Percentiles rank a stretch among this genome's conserved stretches.
phyloP scores from a whole-genome alignment of 1,139 yeast genomes.

The Barnettozyma hawaiiensis region DNA sequence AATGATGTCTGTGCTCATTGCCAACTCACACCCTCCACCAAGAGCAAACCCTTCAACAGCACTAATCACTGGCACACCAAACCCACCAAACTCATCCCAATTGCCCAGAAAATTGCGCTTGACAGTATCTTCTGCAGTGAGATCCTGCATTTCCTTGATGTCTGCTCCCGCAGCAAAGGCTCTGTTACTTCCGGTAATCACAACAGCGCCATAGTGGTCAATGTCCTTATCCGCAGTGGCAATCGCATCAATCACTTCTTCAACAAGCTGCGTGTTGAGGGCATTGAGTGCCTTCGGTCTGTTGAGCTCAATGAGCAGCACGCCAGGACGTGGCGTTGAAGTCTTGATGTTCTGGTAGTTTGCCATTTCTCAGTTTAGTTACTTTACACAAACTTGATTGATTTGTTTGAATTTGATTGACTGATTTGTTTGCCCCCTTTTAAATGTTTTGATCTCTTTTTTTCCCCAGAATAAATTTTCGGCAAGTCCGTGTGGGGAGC shows the following conservation, averaged over 20 bases:
- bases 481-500: no score
- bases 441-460: no score
- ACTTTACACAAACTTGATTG: not conserved
- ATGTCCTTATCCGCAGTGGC: constrained; percentile 33
- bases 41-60: constrained; percentile 49
- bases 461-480: not conserved
- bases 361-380: not conserved
- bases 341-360: constrained; percentile 35
- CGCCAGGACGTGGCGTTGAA: constrained; percentile 37
- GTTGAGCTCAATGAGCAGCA: constrained; percentile 49
- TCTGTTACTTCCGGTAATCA: constrained; percentile 39
- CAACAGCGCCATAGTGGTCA: constrained; percentile 39
- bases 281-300: constrained; percentile 67
- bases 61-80: constrained; percentile 43
- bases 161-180: constrained; percentile 55
- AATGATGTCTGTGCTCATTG: constrained; percentile 45
- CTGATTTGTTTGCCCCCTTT: no score
- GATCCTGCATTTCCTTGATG: constrained; percentile 41
- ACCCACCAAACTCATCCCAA: constrained; percentile 24
- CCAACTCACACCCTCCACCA: constrained; percentile 52
- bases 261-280: constrained; percentile 43
- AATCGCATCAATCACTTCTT: constrained; percentile 38
- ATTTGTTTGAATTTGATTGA: no score
- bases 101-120: constrained; percentile 16
- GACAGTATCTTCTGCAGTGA: constrained; percentile 15